Base-by-base conservation (phyloP, 495 filamentous ascomycete species). In the Baudoinia panamericana region DNA sequence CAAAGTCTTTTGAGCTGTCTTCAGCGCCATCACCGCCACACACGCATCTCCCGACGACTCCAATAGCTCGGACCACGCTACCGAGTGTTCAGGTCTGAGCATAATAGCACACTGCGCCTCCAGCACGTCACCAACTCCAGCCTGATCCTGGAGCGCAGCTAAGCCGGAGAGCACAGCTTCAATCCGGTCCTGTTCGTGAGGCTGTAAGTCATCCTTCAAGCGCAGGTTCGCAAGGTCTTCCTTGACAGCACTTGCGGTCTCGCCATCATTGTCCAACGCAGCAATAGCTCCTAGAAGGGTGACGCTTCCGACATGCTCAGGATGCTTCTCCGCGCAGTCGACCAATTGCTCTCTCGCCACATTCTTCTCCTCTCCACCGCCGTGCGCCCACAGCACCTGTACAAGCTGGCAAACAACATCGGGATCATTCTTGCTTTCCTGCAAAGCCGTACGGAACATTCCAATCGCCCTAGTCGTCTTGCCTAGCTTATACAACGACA, bases 371-470 rank as follows among this genome's bases (percentile, higher is more conserved):
- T 80, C 73, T 6, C 80, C 73, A 1, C 75, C 76, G 18, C 83
- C 87, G 54, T 81, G 87, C 2, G 84, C 85, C 86, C 88, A 97
- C 5, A 96, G 69, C 2, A 95, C 77, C 55, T 96, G 82, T 2
- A 86, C 79, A 7, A 96, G 68, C 12, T 94, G 68, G 53, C 86
- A 93, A 12, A 87, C 76, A 3, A 88, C 80, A 57, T 97, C 84
- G 2, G 88, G 82, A 39, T 83, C 73, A 29, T 72, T 71, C 29
- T 73, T 57, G 4, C 81, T 82, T 61, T 94, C 88, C 31, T 76
- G 69, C 6, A 97, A 67, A 4, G 87, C 88, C 10, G 74, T 64
- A 39, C 82, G 75, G 63, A 96, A 93, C 67, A 78, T 82, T 16
- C 72, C 65, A 11, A 94, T 73, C 4, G 84, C 79, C 15, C 67